A percentile compares a stretch with the other conserved stretches of the same genome.
phyloP scores from a whole-genome alignment of 2,329 filamentous ascomycete genomes.

The Laburnicola sp. region DNA sequence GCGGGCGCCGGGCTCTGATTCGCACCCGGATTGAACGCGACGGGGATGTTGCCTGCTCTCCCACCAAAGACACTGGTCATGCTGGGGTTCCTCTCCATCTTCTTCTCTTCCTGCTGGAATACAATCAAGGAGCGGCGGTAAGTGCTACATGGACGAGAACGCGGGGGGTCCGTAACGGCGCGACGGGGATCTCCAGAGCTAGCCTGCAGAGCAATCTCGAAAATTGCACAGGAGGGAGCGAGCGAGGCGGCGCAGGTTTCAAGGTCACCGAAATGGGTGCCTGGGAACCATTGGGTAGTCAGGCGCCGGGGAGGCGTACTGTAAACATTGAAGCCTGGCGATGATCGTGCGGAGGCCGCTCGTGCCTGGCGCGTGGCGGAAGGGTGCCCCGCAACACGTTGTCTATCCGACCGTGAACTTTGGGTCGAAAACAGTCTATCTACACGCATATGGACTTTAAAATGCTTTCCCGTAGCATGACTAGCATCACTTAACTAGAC shows the following conservation, averaged over 20 bases:
- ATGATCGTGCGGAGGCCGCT: not conserved
- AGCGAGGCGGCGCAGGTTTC: conserved; percentile 12
- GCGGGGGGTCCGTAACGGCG: not conserved
- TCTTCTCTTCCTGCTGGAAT: not conserved
- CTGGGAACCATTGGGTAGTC: conserved; percentile 33
- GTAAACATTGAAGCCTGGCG: conserved; percentile 32
- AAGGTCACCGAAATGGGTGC: conserved; percentile 35
- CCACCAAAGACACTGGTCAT: conserved; percentile 31
- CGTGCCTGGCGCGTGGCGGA: conserved; percentile 8
- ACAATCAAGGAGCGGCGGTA: not conserved
- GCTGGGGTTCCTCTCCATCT: conserved; percentile 11
- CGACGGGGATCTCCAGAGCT: conserved; percentile 8
- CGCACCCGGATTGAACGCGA: conserved; percentile 34
- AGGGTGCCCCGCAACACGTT: not conserved
- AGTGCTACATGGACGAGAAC: conserved; percentile 8
- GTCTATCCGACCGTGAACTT: not conserved
- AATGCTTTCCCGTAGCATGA: not conserved
- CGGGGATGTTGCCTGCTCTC: conserved; percentile 37
- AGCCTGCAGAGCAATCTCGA: not conserved
- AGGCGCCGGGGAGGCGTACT: conserved; percentile 27
- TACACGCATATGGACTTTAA: not conserved
- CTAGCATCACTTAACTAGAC: not conserved
- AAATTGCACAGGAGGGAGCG: not conserved
- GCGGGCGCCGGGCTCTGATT: conserved; percentile 28
- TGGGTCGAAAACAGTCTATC: not conserved